Evolutionary conservation across 352 stramenopile species (phyloP).

Genomic region (Globisporangium spinosum): DNA sequence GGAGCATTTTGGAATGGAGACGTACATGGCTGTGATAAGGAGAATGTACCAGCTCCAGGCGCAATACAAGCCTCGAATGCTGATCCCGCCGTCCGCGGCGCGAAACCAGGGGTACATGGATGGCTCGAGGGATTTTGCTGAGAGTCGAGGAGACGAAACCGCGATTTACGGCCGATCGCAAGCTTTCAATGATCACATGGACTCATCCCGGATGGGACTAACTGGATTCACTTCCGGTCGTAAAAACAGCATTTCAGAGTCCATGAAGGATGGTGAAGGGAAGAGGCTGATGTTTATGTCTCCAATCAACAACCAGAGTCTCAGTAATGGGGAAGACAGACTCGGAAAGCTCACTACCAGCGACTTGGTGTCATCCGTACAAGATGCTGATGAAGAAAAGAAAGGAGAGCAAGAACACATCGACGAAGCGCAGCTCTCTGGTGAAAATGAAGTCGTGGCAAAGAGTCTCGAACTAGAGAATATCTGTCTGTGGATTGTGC

Average conservation of each 20-base stretch:
- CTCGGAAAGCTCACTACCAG: constrained; percentile 11
- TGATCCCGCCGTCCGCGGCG: constrained; percentile 23
- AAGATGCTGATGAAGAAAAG: constrained; percentile 2
- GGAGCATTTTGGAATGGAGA: constrained; percentile 52
- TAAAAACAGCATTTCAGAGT: constrained; percentile 46
- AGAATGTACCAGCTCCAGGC: constrained; percentile 39
- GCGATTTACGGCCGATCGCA: neutral
- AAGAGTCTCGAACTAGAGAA: neutral
- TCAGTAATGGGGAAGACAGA: neutral
- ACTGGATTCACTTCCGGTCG: constrained; percentile 14
- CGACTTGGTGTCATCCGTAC: constrained; percentile 5
- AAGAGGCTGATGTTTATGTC: constrained; percentile 13
- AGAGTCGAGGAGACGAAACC: constrained; percentile 16
- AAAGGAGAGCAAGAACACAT: neutral
- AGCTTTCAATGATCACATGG: constrained; percentile 3
- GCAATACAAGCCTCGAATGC: constrained; percentile 33
- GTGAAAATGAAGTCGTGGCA: neutral
- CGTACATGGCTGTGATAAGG: constrained; percentile 42
- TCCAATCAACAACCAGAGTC: constrained; percentile 1
- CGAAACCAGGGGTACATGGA: constrained; percentile 30
- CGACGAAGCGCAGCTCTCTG: neutral
- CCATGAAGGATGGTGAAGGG: constrained; percentile 5
- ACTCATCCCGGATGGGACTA: constrained; percentile 2
- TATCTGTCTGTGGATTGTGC: constrained; percentile 33
- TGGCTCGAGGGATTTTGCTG: constrained; percentile 22